Conservation (phyloP, 2,329 filamentous ascomycete genomes). For the Pseudocercospora vitis region DNA sequence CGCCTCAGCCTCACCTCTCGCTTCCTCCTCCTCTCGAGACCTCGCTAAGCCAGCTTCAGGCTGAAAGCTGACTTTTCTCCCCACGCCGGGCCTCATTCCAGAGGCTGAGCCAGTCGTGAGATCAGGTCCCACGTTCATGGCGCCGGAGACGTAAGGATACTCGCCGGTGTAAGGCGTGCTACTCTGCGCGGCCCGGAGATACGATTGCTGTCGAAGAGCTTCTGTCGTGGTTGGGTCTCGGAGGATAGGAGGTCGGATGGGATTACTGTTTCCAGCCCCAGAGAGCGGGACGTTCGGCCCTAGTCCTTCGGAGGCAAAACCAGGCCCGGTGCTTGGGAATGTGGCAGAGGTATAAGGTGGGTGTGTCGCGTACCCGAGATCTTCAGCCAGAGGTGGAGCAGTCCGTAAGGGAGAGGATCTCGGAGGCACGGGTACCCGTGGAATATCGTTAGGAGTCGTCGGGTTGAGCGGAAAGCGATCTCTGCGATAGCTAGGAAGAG, state of each 20-base stretch:
- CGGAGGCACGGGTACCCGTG: not conserved
- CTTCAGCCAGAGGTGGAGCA: not conserved
- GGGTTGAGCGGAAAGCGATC: not conserved
- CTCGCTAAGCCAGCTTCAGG: conserved; percentile 14
- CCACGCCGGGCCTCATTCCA: not conserved
- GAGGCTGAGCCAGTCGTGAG: not conserved
- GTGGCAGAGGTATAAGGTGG: not conserved
- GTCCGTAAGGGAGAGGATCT: not conserved
- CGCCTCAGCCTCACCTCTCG: conserved; percentile 20
- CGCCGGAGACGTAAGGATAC: not conserved
- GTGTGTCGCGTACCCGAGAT: not conserved
- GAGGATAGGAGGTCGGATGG: not conserved
- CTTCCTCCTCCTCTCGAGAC: conserved; percentile 21
- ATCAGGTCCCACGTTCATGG: not conserved
- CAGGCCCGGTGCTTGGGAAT: not conserved
- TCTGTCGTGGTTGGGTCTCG: not conserved
- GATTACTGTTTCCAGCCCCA: not conserved
- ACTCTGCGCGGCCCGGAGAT: not conserved
- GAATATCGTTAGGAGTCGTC: not conserved
- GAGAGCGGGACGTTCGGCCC: not conserved
- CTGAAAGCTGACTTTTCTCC: conserved; percentile 12
- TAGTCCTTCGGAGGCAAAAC: not conserved
- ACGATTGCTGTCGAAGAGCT: not conserved
- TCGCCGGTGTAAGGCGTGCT: not conserved
- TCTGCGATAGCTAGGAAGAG: not conserved